Percentiles rank a stretch among this genome's conserved stretches.
phyloP scores from a whole-genome alignment of 768 basidiomycete genomes.

The Rhizopogon rudus region DNA sequence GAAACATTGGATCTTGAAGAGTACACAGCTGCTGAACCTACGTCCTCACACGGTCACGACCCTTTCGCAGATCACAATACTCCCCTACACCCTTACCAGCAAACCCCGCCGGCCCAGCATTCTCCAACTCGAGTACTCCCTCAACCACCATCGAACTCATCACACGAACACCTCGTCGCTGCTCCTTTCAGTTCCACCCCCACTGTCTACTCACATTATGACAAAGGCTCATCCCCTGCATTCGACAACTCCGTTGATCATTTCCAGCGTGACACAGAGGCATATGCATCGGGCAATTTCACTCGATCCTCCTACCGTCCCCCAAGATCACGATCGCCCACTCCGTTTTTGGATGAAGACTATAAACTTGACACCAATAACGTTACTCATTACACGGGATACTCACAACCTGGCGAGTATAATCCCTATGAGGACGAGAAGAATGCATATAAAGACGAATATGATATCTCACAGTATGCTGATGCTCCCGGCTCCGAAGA shows the following conservation, averaged over 20 bases:
- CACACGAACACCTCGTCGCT: constrained; percentile 14
- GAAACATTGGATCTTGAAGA: constrained; percentile 55
- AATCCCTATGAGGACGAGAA: constrained; percentile 21
- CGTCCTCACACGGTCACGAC: constrained; percentile 25
- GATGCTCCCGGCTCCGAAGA: constrained; percentile 16
- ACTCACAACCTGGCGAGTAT: constrained; percentile 18
- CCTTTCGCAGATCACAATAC: constrained; percentile 25
- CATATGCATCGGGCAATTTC: constrained; percentile 60
- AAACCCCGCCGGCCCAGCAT: constrained; percentile 33
- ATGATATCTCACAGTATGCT: constrained; percentile 29
- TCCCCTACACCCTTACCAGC: constrained; percentile 19
- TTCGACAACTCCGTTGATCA: constrained; percentile 41
- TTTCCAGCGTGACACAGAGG: constrained; percentile 62
- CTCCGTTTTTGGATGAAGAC: constrained; percentile 73
- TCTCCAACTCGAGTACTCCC: constrained; percentile 28
- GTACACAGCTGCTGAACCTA: neutral
- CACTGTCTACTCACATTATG: constrained; percentile 5
- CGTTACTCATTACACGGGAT: constrained; percentile 50
- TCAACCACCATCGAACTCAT: constrained; percentile 14
- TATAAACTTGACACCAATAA: constrained; percentile 55
- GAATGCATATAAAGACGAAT: constrained; percentile 13
- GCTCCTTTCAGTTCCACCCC: constrained; percentile 19
- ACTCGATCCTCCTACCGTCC: constrained; percentile 43
- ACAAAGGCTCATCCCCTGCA: constrained; percentile 25
- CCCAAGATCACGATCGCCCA: constrained; percentile 71